Evolutionary conservation across 2,329 filamentous ascomycete genomes (phyloP).

Genomic region (Colletotrichum australisinense): DNA sequence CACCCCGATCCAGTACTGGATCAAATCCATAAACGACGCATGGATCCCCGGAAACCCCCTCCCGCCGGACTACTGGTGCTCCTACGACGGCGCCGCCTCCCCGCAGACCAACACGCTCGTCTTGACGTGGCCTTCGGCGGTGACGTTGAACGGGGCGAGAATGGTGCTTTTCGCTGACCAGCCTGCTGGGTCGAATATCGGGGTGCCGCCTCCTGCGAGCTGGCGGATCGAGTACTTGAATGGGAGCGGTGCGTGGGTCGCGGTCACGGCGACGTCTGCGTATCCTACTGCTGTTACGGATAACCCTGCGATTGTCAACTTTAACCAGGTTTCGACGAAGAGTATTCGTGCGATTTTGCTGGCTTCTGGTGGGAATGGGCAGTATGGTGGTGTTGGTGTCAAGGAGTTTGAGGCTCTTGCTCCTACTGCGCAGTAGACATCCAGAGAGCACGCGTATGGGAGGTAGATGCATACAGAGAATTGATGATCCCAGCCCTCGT

Average conservation of each 20-base stretch:
- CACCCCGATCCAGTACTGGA: conserved; percentile 52
- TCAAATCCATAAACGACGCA: conserved; percentile 47
- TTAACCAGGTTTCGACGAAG: conserved; percentile 41
- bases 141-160: conserved; percentile 44
- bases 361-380: conserved; percentile 37
- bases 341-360: conserved; percentile 37
- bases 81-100: conserved; percentile 44
- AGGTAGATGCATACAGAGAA: background rate
- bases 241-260: conserved; percentile 35
- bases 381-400: conserved; percentile 8
- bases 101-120: conserved; percentile 44
- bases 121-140: conserved; percentile 43
- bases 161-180: conserved; percentile 47
- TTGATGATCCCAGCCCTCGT: background rate
- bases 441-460: background rate
- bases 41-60: conserved; percentile 44
- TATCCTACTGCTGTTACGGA: conserved; percentile 43
- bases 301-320: conserved; percentile 41
- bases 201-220: conserved; percentile 43
- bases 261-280: conserved; percentile 32
- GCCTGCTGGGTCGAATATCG: conserved; percentile 42
- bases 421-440: background rate
- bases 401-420: conserved; percentile 22
- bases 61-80: conserved; percentile 51
- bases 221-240: conserved; percentile 43